Evolutionary conservation across 2,329 filamentous ascomycete genomes (phyloP), one percentile per base, ranked within the genome.

Genomic region (Fusarium solani-melongenae): DNA sequence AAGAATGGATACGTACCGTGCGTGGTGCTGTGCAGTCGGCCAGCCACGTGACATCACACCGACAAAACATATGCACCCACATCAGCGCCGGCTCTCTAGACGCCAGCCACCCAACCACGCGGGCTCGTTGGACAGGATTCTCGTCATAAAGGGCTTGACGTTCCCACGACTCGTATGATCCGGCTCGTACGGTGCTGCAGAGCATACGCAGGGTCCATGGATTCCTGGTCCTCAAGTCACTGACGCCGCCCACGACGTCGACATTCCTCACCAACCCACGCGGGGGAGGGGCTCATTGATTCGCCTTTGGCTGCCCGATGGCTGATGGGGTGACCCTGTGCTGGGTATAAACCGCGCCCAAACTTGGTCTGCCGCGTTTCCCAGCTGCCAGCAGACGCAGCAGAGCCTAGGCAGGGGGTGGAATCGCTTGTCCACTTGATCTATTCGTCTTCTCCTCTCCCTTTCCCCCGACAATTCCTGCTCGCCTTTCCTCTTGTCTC

Each of bases 41-140:
- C 64, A 68, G 70, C 76, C 76, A 77, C 76, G 76, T 77, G 76
- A 77, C 76, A 74, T 73, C 76, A 78, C 76, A 78, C 76, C 76
- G 76, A 77, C 72, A 72, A 63, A 74, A 64, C 61, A 63, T 51
- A 66, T 73, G 49, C 69, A 67, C 67, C 65, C 72, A 69, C 62
- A 29, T 20, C 51, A 56, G 59, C 59, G 53, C 27, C 27, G 56
- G 55, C 59, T 51, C 51, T 55, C 65, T 46, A 53, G 62, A 66
- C 55, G 67, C 66, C 69, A 76, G 67, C 75, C 75, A 72, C 66
- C 72, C 64, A 70, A 62, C 64, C 61, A 68, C 65, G 53, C 62
- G 41, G 36, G 39, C 53, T 67, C 38, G 61, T 67, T 56, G 53
- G 57, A 62, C 68, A 67, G 58, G 60, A 67, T 65, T 66, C 59